Percentiles rank a stretch among this genome's conserved stretches.
These are phyloP conservation scores for Spathaspora passalidarum DNA, from an alignment of 805 yeast species.

Conservation along the genomic window DNA sequence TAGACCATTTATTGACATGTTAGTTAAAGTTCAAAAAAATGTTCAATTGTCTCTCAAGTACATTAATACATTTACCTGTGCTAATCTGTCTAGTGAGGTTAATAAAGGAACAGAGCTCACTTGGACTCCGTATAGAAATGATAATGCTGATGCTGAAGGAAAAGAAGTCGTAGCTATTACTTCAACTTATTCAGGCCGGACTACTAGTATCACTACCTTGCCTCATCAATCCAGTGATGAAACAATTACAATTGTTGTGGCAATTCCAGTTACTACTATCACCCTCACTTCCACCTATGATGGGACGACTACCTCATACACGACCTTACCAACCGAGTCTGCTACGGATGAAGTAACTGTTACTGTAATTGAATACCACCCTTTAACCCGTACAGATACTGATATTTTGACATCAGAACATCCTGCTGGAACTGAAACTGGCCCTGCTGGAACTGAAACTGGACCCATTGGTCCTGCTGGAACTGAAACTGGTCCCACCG, in stretches of 20 bases:
- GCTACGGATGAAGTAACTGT: conserved; percentile 16
- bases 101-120: conserved; percentile 12
- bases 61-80: conserved; percentile 11
- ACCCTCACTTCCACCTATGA: too few species aligned
- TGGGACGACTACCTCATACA: too few species aligned
- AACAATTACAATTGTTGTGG: conserved; percentile 10
- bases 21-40: neutral
- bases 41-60: neutral
- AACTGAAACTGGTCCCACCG: too few species aligned
- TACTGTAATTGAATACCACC: conserved; percentile 12
- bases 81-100: conserved; percentile 6
- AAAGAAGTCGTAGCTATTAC: conserved; percentile 13
- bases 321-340: too few species aligned
- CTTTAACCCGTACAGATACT: conserved; percentile 4
- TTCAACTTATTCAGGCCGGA: conserved; percentile 18
- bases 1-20: conserved; percentile 16
- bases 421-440: too few species aligned
- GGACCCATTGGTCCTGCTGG: too few species aligned
- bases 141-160: conserved; percentile 13
- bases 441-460: too few species aligned
- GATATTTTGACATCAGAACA: too few species aligned
- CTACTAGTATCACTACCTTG: conserved; percentile 18
- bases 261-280: conserved; percentile 4
- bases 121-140: conserved; percentile 7
- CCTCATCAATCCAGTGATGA: conserved; percentile 12